Conservation (phyloP, 148 eudicot species). For the Nepenthes gracilis region DNA sequence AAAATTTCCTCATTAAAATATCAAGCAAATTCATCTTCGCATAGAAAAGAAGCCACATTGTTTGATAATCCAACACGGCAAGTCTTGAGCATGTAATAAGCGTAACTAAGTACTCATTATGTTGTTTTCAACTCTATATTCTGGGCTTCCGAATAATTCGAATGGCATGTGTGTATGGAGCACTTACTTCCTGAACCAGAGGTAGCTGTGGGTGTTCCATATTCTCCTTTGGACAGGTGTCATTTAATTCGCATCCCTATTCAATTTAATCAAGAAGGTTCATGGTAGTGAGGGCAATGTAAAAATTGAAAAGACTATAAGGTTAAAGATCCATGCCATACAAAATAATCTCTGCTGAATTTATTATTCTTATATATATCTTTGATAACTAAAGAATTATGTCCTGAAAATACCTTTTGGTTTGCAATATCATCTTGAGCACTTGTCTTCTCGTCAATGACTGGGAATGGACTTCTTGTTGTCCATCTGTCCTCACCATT, state of each 20-base stretch:
- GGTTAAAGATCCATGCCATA: too few species aligned
- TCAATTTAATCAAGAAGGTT: too few species aligned
- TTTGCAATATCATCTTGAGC: conserved; percentile 36
- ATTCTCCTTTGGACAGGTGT: not conserved
- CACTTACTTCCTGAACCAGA: not conserved
- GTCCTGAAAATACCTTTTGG: conserved; percentile 17
- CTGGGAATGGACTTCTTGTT: conserved; percentile 23
- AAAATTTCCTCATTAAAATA: not conserved
- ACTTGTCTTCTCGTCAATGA: conserved; percentile 49
- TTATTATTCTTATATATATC: not conserved
- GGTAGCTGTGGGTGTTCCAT: not conserved
- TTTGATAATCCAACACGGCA: not conserved
- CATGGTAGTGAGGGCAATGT: too few species aligned
- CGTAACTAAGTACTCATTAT: too few species aligned
- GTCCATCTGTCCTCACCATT: conserved; percentile 77
- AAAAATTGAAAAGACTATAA: too few species aligned
- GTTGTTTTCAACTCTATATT: not conserved
- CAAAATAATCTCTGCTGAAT: not conserved
- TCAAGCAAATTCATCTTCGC: not conserved
- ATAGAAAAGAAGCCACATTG: not conserved
- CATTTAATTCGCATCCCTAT: not conserved
- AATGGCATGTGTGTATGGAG: not conserved
- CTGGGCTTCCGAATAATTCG: not conserved
- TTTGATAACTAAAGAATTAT: not conserved
- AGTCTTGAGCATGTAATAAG: too few species aligned